phyloP scores from a whole-genome alignment of 441 rosid genomes.

The Francoa sonchifolia region DNA sequence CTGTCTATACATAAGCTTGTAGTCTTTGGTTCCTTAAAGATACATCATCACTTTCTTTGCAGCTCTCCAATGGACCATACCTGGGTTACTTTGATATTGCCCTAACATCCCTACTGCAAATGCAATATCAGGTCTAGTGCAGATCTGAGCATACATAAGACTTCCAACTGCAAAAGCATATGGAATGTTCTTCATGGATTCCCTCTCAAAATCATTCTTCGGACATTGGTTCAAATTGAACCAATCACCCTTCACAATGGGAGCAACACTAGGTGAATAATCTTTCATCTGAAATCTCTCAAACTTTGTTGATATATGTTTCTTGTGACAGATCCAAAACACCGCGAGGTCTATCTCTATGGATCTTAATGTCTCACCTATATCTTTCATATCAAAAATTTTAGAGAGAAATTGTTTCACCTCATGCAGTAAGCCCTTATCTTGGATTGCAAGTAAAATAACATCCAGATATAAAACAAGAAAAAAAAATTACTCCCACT shows the following conservation, averaged over 20 bases:
- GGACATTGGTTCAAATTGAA: not conserved
- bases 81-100: not conserved
- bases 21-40: not conserved
- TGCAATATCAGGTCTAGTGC: not conserved
- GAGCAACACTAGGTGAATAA: not conserved
- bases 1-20: not conserved
- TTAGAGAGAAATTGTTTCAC: not conserved
- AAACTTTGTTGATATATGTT: not conserved
- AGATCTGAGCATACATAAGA: not conserved
- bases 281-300: not conserved
- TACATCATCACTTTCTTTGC: too few species aligned
- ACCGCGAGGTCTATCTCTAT: not conserved
- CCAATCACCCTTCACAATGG: not conserved
- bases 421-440: not conserved
- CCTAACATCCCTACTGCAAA: not conserved
- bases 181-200: not conserved
- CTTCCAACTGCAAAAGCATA: not conserved
- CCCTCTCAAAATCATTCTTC: not conserved
- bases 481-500: not conserved
- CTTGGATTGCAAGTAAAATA: not conserved
- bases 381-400: not conserved
- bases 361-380: not conserved
- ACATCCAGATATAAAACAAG: not conserved
- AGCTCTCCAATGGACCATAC: not conserved
- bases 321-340: not conserved